These are phyloP conservation scores for Kazachstania bromeliacearum DNA, from an alignment of 805 yeast genomes.

Conservation along the genomic window DNA sequence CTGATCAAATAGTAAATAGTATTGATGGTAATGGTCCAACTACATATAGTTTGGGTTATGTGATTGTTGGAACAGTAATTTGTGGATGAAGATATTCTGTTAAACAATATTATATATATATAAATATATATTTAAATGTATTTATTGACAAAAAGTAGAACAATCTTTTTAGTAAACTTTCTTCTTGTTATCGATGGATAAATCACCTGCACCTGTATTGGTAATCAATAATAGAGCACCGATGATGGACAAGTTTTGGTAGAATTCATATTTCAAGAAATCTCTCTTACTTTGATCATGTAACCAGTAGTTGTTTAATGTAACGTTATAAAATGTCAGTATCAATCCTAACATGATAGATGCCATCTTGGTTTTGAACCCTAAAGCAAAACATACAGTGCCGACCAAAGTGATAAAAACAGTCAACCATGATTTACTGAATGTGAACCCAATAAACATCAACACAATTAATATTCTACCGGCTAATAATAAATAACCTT, in stretches of 20 bases:
- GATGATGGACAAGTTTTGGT: conserved; percentile 88
- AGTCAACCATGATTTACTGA: conserved; percentile 63
- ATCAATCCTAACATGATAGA: conserved; percentile 64
- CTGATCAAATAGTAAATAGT: no score
- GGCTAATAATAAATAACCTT: conserved; percentile 75
- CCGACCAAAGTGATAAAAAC: conserved; percentile 63
- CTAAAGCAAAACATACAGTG: conserved; percentile 72
- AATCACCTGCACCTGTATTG: conserved; percentile 93
- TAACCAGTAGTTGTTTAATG: conserved; percentile 85
- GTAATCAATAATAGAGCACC: conserved; percentile 89
- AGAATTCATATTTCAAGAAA: conserved; percentile 83
- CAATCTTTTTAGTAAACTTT: conserved; percentile 70
- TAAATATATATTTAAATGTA: no score
- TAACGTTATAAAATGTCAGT: conserved; percentile 64
- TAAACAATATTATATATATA: no score
- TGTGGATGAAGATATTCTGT: no score
- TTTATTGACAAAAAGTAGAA: no score
- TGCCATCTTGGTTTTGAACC: conserved; percentile 85
- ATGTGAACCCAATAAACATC: conserved; percentile 76
- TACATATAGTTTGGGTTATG: no score
- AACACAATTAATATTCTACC: conserved; percentile 83
- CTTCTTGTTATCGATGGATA: conserved; percentile 91
- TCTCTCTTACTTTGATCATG: conserved; percentile 66
- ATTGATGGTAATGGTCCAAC: no score
- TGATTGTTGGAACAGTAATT: no score